These are phyloP conservation scores for Eucalyptus curtisii DNA, from an alignment of 345 rosid genomes.

Conservation along the genomic window DNA sequence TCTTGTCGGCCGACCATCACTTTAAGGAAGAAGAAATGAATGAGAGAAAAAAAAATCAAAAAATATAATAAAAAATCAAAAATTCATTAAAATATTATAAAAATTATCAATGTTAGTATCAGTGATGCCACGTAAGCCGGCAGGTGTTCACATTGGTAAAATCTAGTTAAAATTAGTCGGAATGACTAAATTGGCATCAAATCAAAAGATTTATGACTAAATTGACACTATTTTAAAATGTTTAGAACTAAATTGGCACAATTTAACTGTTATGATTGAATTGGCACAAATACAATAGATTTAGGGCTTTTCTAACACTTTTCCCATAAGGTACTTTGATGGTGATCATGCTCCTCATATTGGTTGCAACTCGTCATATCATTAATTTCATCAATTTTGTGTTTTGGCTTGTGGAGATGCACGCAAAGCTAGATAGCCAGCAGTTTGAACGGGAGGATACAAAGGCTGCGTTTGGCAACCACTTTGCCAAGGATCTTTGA, in stretches of 20 bases:
- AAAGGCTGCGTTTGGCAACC: no score
- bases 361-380: fast-evolving
- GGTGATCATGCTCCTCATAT: not conserved
- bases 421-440: not conserved
- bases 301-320: fast-evolving
- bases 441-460: not conserved
- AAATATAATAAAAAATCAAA: no score
- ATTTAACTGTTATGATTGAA: no score
- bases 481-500: no score
- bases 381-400: not conserved
- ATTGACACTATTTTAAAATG: fast-evolving
- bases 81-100: no score
- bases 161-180: fast-evolving
- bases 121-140: fast-evolving
- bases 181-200: no score
- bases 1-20: fast-evolving
- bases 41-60: no score
- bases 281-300: fast-evolving
- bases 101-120: fast-evolving
- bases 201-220: no score
- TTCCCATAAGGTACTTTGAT: fast-evolving
- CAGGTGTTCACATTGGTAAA: fast-evolving
- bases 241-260: fast-evolving
- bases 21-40: no score
- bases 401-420: not conserved